phyloP scores from a whole-genome alignment of 441 rosid species.

The Erodium texanum region DNA sequence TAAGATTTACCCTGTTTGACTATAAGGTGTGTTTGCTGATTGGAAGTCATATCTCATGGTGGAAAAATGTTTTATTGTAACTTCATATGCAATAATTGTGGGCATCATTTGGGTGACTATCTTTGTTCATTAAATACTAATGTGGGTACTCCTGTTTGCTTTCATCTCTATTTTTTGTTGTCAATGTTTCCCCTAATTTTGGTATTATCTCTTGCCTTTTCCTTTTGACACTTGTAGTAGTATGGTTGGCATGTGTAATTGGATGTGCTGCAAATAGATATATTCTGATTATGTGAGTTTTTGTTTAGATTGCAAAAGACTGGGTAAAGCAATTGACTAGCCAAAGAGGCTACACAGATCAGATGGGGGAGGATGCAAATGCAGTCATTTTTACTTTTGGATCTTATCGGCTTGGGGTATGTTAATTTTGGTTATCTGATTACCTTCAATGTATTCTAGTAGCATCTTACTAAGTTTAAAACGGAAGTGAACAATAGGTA shows the following conservation, averaged over 20 bases:
- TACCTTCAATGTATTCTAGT: neutral
- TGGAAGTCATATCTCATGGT: neutral
- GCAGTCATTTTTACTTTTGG: constrained; percentile 63
- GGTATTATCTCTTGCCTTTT: neutral
- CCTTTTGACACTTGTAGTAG: neutral
- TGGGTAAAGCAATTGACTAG: constrained; percentile 65
- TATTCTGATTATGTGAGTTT: constrained; percentile 7
- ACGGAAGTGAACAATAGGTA: neutral
- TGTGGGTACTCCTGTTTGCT: neutral
- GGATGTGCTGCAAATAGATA: neutral
- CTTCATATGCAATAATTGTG: neutral
- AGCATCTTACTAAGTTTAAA: neutral
- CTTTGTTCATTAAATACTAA: neutral
- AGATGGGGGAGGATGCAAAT: constrained; percentile 69
- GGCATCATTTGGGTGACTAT: neutral
- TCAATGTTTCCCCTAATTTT: neutral
- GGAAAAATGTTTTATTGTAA: neutral
- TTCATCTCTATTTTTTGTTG: neutral
- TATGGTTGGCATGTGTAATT: neutral
- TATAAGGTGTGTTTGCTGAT: neutral
- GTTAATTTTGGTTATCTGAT: neutral
- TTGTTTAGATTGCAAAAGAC: constrained; percentile 38
- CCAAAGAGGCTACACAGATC: constrained; percentile 49
- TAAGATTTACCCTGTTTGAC: neutral
- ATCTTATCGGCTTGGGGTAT: constrained; percentile 59